Evolutionary conservation across 169 alveolate species (phyloP), one percentile per base, ranked within the genome.

Genomic region (Besnoitia besnoiti): DNA sequence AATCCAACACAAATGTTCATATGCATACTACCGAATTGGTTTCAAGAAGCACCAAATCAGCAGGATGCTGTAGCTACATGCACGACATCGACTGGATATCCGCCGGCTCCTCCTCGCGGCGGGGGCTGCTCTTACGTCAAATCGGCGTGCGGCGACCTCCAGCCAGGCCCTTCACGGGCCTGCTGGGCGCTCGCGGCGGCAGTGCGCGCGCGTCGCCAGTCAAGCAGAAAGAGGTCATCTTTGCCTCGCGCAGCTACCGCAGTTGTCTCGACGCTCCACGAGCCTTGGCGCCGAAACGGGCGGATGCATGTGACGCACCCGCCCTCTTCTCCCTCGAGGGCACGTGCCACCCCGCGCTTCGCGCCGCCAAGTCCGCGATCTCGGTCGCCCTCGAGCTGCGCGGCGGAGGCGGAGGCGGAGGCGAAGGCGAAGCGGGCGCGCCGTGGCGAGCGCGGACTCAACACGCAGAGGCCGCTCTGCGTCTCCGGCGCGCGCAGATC

Each of bases 221-320:
- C 82, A 1, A 73, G 82, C 44, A 73, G 24, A 3, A 73, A 10
- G 24, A 73, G 44, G 27, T 73, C 82, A 19, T 73, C 82, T n/a
- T 37, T 73, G 3, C 82, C 82, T 73, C 82, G 44, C 5, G 82
- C 82, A 16, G 21, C 82, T 1, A 73, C 46, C 12, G 82, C 82
- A 39, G 82, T n/a, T 27, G 82, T 73, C 5, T 42, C 82, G 46
- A 42, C 8, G 24, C 67, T n/a, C 67, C 67, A 55, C 67, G 67
- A 5, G 67, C 67, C 67, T 55, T 55, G 67, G 24, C n/a, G 24
- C 33, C 12, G 67, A 30, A 73, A n/a, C 47, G 46, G 47, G 39
- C 82, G 82, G 24, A 73, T 73, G 82, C 82, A 73, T n/a, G 47
- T 73, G 8, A 73, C 82, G 82, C 47, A 37, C 24, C 82, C 82